Conservation (phyloP, 805 yeast species). For the Jamesozyma gamospora region DNA sequence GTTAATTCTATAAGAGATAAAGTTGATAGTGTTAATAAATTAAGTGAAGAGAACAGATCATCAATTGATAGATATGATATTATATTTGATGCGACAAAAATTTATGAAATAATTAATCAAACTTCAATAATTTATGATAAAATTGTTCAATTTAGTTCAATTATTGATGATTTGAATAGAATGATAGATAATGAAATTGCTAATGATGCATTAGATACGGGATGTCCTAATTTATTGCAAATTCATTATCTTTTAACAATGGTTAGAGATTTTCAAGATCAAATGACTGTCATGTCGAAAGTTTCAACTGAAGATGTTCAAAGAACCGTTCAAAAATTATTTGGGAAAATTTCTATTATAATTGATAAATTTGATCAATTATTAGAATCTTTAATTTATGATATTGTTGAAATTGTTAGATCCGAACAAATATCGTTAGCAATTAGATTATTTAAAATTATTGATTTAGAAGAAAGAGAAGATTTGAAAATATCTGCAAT, state of each 20-base stretch:
- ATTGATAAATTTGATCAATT: slow-evolving; percentile 54
- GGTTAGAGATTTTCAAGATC: slow-evolving; percentile 72
- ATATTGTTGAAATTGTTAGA: slow-evolving; percentile 62
- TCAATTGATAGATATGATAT: slow-evolving; percentile 59
- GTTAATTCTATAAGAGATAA: slow-evolving; percentile 41
- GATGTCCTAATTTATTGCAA: slow-evolving; percentile 44
- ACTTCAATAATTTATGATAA: slow-evolving; percentile 56
- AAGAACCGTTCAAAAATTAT: slow-evolving; percentile 45
- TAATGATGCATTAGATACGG: slow-evolving; percentile 29
- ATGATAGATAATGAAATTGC: slow-evolving; percentile 40
- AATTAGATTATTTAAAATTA: slow-evolving; percentile 60
- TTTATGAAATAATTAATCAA: slow-evolving; percentile 63
- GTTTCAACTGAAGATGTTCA: slow-evolving; percentile 53
- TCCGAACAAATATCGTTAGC: slow-evolving; percentile 59
- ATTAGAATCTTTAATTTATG: slow-evolving; percentile 53
- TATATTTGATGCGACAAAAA: slow-evolving; percentile 54
- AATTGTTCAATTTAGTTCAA: slow-evolving; percentile 45
- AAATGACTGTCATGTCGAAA: slow-evolving; percentile 47
- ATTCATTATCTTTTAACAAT: slow-evolving; percentile 64
- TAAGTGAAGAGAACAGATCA: slow-evolving; percentile 47
- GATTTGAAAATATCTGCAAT: slow-evolving; percentile 47
- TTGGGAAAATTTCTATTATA: slow-evolving; percentile 27
- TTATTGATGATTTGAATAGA: slow-evolving; percentile 40
- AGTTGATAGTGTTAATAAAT: slow-evolving; percentile 35
- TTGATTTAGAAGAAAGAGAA: slow-evolving; percentile 72